Percentiles rank a stretch among this genome's conserved stretches.
Conservation (phyloP, 352 stramenopile species). For the Phytophthora pistaciae region DNA sequence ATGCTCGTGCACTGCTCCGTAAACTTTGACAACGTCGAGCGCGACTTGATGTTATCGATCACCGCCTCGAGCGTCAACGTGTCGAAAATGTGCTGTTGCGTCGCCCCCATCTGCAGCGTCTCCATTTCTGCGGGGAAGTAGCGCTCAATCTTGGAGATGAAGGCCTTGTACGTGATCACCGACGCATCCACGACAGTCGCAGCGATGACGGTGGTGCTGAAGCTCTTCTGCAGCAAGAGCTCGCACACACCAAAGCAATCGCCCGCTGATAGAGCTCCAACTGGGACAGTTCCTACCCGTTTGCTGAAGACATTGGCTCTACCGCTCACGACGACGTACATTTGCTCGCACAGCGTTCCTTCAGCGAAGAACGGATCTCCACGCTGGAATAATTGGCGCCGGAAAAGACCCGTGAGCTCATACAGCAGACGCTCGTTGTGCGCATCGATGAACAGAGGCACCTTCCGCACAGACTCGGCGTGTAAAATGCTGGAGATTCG, state of each 20-base stretch:
- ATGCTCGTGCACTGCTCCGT: constrained; percentile 67
- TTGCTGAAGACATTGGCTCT: constrained; percentile 70
- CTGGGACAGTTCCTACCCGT: constrained; percentile 41
- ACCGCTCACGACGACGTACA: constrained; percentile 74
- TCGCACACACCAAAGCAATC: constrained; percentile 75
- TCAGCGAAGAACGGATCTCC: constrained; percentile 69
- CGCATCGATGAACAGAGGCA: constrained; percentile 67
- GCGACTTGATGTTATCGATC: constrained; percentile 56
- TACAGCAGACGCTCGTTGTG: constrained; percentile 66
- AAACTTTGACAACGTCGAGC: constrained; percentile 53
- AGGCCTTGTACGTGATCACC: constrained; percentile 57
- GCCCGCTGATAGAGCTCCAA: constrained; percentile 62
- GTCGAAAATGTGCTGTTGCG: constrained; percentile 62
- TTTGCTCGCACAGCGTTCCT: constrained; percentile 71
- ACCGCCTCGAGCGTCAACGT: constrained; percentile 57
- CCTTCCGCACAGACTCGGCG: constrained; percentile 66
- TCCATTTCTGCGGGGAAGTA: constrained; percentile 59
- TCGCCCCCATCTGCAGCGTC: constrained; percentile 41
- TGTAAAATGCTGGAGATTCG: constrained; percentile 80
- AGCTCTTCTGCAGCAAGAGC: constrained; percentile 68
- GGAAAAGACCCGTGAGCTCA: constrained; percentile 77
- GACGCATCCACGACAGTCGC: constrained; percentile 64
- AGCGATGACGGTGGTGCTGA: constrained; percentile 57
- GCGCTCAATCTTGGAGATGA: constrained; percentile 53
- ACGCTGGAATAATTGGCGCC: constrained; percentile 68